Base-by-base conservation (phyloP, 176 grass and related monocot genomes). In the Coix lacrymajobi region DNA sequence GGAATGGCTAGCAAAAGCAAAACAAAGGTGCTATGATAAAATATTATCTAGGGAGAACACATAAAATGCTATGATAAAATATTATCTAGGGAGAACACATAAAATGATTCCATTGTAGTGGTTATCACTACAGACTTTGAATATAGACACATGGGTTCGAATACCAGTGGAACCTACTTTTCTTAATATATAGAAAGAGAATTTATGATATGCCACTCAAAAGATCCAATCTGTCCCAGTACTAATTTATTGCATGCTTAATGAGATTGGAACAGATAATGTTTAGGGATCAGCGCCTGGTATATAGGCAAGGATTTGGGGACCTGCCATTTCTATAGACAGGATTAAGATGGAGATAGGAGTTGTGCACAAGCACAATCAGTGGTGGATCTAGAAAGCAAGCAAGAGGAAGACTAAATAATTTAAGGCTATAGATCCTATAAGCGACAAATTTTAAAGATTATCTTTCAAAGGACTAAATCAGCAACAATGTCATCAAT, bases 111-210 rank as follows among this genome's bases (percentile, higher is more conserved):
- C 77, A 48, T 17, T 17, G 45, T 17, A 91, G 88, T 87, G 88
- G 93, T 92, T 92, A 95, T 80, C 93, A 92, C 93, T 96, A 90
- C 83, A 92, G 88, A 89, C 88, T 92, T 85, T 96, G 93, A 96
- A 96, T 96, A 88, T 90, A 85, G 88, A 61, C 84, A 92, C 88
- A 5, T 92, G 83, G 88, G 90, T 92, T 91, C 83, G 22, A 96
- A 92, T 96, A 88, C 88, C 86, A 61, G 85, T 90, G 66, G 79
- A 72, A 92, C 90, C 86, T 94, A 60, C 90, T 96, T 12, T 77
- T 56, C 43, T 43, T 83, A 29, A 14, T 8, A 26, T 8, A 26
- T 1, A 61, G 28, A 17, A 58, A 63, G 17, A 6, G 4, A 28
- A 4, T 41, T 54, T 30, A 16, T 25, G 1, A 39, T 40, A 61